Base-by-base conservation (phyloP, 2,329 filamentous ascomycete species). In the Neoscytalidium dimidiatum region DNA sequence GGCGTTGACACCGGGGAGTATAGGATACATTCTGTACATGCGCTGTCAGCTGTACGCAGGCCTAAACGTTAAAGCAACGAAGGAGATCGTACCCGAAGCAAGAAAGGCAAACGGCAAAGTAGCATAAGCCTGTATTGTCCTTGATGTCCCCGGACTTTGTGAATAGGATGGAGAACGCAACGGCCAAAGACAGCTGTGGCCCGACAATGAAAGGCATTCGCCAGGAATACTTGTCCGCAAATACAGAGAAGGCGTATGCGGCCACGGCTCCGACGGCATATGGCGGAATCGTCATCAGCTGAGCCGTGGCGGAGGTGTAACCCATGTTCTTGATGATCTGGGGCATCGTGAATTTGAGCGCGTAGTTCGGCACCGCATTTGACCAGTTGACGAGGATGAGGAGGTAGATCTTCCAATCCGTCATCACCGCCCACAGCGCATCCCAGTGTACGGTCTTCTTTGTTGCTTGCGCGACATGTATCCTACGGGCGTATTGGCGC, bases 91-190 rank as follows among this genome's bases (percentile, higher is more conserved):
- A 58, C 53, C 79, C 78, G 9, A 79, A 73, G 31, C 74, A 81
- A 0, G 81, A 78, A 4, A 84, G 69, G 43, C 78, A 80, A 31
- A 83, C 77, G 0, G 76, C 80, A 56, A 82, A 81, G 66, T 81
- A 82, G 57, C 78, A 78, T 0, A 79, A 67, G 0, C 73, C 77
- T 11, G 82, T 74, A 58, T 82, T 81, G 21, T 76, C 66, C 19
- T 74, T 67, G 33, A 82, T 77, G 7, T 79, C 69, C 3, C 69
- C 77, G 1, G 76, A 44, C 21, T 76, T 75, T 29, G 77, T 75
- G 21, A 79, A 79, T 1, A 82, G 76, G 11, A 81, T 78, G 9
- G 79, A 77, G 3, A 80, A 77, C 0, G 78, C 73, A 2, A 81
- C 68, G 72, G 80, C 79, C 28, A 75, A 68, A 2, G 77, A 64